Base-by-base conservation (phyloP, 768 basidiomycete species). In the Serendipita vermifera region DNA sequence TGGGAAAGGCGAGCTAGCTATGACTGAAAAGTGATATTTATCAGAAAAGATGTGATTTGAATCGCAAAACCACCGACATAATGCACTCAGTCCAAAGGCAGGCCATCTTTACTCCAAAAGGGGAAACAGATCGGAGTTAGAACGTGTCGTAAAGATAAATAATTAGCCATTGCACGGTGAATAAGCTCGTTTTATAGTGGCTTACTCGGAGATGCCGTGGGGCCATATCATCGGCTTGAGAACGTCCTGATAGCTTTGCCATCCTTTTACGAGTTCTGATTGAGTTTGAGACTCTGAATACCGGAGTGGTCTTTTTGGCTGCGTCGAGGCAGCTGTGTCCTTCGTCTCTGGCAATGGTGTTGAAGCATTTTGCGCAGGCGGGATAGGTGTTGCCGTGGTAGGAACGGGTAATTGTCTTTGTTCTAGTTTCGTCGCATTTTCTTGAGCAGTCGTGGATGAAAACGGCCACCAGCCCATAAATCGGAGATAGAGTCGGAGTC, bases 401-500 rank as follows among this genome's bases (percentile, higher is more conserved):
- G n/a, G n/a, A n/a, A n/a, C n/a, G n/a, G n/a, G n/a, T n/a, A n/a
- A n/a, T 9, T 9, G n/a, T 9, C 9, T 36, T 36, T 9, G 9
- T 9, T n/a, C 35, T n/a, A n/a, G 35, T 9, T 36, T 36, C 9
- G 9, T 36, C 9, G 35, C 9, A 9, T 9, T n/a, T 36, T 36
- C 35, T 36, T 36, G 9, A n/a, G 35, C n/a, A 22, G 15, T 11
- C 41, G 41, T 15, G 41, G 41, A 43, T 24, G 46, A 51, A n/a
- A 51, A 51, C 22, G 46, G 24, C 46, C 46, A 51, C 46, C 46
- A 51, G 17, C 46, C 46, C 46, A 51, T 51, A n/a, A n/a, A n/a
- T n/a, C n/a, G n/a, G n/a, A n/a, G n/a, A n/a, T n/a, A n/a, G n/a
- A n/a, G n/a, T n/a, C n/a, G n/a, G n/a, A n/a, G n/a, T n/a, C n/a